Conservation (phyloP, 352 stramenopile genomes). For the Thalassiosira exigua region DNA sequence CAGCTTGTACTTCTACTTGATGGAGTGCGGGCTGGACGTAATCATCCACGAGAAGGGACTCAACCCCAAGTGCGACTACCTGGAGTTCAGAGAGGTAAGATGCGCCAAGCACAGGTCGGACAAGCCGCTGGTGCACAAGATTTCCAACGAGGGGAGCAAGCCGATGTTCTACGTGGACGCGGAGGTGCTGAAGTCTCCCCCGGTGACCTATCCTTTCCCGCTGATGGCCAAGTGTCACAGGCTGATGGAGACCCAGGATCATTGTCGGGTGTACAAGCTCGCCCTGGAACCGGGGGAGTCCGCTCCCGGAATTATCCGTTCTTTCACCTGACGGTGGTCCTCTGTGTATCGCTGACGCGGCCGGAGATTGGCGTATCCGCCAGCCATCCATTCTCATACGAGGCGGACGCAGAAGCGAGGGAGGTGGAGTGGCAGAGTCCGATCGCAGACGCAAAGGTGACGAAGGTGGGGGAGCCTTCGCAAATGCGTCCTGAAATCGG, state of each 20-base stretch:
- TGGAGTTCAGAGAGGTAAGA: conserved; percentile 71
- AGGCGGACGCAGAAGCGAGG: conserved; percentile 35
- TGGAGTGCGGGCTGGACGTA: conserved; percentile 53
- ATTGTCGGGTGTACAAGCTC: conserved; percentile 72
- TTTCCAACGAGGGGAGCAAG: conserved; percentile 60
- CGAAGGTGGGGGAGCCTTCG: conserved; percentile 55
- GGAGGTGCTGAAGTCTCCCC: conserved; percentile 66
- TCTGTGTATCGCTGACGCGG: conserved; percentile 45
- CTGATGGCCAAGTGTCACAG: conserved; percentile 60
- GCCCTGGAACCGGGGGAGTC: conserved; percentile 56
- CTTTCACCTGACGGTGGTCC: conserved; percentile 69
- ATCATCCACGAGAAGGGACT: conserved; percentile 63
- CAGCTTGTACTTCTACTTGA: conserved; percentile 72
- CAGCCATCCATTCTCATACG: conserved; percentile 41
- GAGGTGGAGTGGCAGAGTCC: conserved; percentile 65
- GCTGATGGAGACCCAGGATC: conserved; percentile 63
- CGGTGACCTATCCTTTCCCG: conserved; percentile 47
- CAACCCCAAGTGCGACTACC: conserved; percentile 56
- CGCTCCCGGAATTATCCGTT: conserved; percentile 69
- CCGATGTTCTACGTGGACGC: conserved; percentile 74
- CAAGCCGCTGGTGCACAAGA: conserved; percentile 72
- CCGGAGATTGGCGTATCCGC: conserved; percentile 19
- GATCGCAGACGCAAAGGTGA: conserved; percentile 32
- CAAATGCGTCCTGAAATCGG: conserved; percentile 2
- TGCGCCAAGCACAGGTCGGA: conserved; percentile 68